Evolutionary conservation across 768 basidiomycete genomes (phyloP).

Genomic region (Boletus pseudo-olivaceus): DNA sequence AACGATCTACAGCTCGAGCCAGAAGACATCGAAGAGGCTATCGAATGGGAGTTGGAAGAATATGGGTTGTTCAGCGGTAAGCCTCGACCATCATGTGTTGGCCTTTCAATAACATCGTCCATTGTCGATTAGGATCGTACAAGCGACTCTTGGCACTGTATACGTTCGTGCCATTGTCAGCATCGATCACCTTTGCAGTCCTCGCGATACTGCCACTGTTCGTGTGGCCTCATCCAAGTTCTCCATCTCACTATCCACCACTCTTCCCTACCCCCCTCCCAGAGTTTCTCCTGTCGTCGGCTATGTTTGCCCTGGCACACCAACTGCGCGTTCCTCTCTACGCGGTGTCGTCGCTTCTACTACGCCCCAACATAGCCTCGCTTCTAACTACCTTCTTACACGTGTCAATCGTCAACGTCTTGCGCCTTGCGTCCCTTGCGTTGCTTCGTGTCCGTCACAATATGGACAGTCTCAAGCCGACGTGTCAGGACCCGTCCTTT

Average conservation of each 20-base stretch:
- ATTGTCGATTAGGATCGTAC: constrained; percentile 54
- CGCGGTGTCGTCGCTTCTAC: constrained; percentile 33
- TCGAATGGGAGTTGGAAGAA: constrained; percentile 45
- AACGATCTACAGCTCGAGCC: constrained; percentile 19
- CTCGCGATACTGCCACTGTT: constrained; percentile 49
- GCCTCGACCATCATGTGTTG: constrained; percentile 9
- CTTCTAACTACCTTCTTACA: constrained; percentile 43
- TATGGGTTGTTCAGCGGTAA: constrained; percentile 49
- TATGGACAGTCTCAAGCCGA: constrained; percentile 41
- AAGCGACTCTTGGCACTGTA: constrained; percentile 51
- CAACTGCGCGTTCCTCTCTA: constrained; percentile 32
- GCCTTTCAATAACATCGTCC: constrained; percentile 1
- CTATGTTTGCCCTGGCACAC: constrained; percentile 44
- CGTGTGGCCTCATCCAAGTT: constrained; percentile 41
- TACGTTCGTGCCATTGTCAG: constrained; percentile 55
- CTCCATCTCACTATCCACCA: constrained; percentile 40
- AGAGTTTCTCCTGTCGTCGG: constrained; percentile 57
- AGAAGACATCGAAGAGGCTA: constrained; percentile 40
- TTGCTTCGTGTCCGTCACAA: constrained; percentile 50
- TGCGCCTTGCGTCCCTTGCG: constrained; percentile 54
- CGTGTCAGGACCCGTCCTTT: constrained; percentile 58
- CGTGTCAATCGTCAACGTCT: constrained; percentile 47
- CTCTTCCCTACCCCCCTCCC: constrained; percentile 62
- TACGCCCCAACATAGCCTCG: constrained; percentile 27
- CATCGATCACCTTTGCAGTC: constrained; percentile 44